A percentile compares a stretch with the other conserved stretches of the same genome.
Evolutionary conservation across 2,329 filamentous ascomycete genomes (phyloP).

Genomic region (Pezicula carpinea): DNA sequence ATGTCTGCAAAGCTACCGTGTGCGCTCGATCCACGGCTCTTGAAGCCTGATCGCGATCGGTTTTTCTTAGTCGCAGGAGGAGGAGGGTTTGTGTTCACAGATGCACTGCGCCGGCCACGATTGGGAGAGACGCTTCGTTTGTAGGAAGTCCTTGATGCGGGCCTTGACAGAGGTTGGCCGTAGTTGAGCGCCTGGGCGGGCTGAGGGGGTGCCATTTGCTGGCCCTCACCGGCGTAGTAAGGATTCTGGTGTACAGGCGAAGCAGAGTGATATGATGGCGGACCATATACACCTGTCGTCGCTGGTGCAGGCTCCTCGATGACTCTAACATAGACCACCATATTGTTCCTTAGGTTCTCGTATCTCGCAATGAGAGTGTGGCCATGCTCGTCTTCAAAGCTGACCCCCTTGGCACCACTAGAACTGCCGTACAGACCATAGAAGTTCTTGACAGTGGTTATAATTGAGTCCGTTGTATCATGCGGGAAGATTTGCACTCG

Average conservation of each 20-base stretch:
- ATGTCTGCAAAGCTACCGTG: slow-evolving; percentile 50
- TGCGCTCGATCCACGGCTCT: slow-evolving; percentile 59
- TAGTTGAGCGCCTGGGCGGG: slow-evolving; percentile 46
- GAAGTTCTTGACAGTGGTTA: slow-evolving; percentile 98
- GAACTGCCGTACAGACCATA: slow-evolving; percentile 86
- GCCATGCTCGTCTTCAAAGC: slow-evolving; percentile 87
- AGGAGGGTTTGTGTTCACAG: slow-evolving; percentile 50
- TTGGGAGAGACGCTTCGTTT: slow-evolving; percentile 77
- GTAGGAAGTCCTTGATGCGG: slow-evolving; percentile 65
- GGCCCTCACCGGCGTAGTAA: slow-evolving; percentile 56
- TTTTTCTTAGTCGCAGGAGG: slow-evolving; percentile 51
- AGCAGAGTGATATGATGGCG: slow-evolving; percentile 48
- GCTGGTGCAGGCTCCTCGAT: slow-evolving; percentile 54
- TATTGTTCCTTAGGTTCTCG: slow-evolving; percentile 90
- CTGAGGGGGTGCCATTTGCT: slow-evolving; percentile 58
- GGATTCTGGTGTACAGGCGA: slow-evolving; percentile 46
- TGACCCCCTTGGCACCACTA: slow-evolving; percentile 71
- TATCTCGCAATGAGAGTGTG: slow-evolving; percentile 92
- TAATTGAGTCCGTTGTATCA: slow-evolving; percentile 95
- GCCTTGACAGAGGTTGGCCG: slow-evolving; percentile 59
- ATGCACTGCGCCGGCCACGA: slow-evolving; percentile 72
- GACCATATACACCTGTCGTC: slow-evolving; percentile 41
- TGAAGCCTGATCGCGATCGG: slow-evolving; percentile 61
- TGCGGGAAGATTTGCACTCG: slow-evolving; percentile 89
- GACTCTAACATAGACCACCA: slow-evolving; percentile 89